phyloP scores from a whole-genome alignment of 2,329 filamentous ascomycete genomes.

The Fusarium fujikuroi region DNA sequence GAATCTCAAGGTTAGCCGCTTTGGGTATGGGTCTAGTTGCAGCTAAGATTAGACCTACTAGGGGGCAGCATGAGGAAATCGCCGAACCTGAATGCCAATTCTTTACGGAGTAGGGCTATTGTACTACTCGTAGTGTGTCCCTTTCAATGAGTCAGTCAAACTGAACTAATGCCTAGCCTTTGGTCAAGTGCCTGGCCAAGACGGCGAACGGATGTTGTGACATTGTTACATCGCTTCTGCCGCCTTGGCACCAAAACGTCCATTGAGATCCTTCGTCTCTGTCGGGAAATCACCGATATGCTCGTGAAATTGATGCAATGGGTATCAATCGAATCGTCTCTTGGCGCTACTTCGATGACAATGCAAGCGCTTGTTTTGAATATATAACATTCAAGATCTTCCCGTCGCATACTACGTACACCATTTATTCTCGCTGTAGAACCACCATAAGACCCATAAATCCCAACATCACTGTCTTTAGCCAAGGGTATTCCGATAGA shows the following conservation, averaged over 20 bases:
- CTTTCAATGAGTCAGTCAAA: background rate
- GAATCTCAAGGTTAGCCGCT: conserved; percentile 1
- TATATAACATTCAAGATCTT: background rate
- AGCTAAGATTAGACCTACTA: conserved; percentile 19
- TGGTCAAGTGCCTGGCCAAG: conserved; percentile 3
- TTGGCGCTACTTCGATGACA: background rate
- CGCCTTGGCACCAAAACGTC: conserved; percentile 12
- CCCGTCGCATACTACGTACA: background rate
- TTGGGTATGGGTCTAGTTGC: conserved; percentile 28
- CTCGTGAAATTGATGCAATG: conserved; percentile 5
- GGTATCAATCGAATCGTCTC: conserved; percentile 27
- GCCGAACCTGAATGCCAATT: conserved; percentile 11
- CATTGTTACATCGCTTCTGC: conserved; percentile 11
- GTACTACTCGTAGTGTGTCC: background rate
- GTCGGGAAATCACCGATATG: conserved; percentile 20
- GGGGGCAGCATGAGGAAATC: conserved; percentile 28
- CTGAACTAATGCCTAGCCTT: background rate
- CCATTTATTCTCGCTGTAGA: conserved; percentile 81
- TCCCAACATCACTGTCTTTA: conserved; percentile 94
- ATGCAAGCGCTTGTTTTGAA: background rate
- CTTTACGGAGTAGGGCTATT: conserved; percentile 14
- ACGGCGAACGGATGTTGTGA: background rate
- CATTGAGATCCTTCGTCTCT: background rate
- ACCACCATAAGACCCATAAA: conserved; percentile 96
- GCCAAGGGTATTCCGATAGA: conserved; percentile 93